Evolutionary conservation across 768 basidiomycete species (phyloP).

Genomic region (Leccinellum rugosiceps): DNA sequence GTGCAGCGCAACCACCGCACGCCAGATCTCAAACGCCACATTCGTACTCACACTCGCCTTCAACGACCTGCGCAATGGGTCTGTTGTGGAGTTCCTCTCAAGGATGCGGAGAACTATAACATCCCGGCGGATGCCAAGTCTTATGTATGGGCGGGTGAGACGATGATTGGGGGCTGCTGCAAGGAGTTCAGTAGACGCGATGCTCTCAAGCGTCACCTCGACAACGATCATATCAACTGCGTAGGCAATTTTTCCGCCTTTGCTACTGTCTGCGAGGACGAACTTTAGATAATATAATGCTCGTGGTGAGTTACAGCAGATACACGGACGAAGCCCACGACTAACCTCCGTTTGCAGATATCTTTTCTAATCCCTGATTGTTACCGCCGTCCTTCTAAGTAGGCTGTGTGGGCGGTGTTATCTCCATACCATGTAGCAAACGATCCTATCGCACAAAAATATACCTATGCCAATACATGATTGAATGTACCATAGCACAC

Average conservation of each 20-base stretch:
- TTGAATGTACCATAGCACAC: constrained; percentile 16
- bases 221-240: constrained; percentile 34
- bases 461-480: constrained; percentile 14
- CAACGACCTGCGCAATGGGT: constrained; percentile 36
- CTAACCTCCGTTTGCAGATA: constrained; percentile 7
- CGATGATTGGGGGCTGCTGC: constrained; percentile 38
- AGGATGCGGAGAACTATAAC: constrained; percentile 21
- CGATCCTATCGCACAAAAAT: neutral
- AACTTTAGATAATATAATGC: constrained; percentile 8
- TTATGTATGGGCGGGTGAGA: constrained; percentile 27
- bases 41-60: constrained; percentile 47
- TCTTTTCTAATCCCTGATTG: neutral
- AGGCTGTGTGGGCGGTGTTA: constrained; percentile 8
- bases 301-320: constrained; percentile 4
- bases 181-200: constrained; percentile 38
- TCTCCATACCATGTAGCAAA: constrained; percentile 13
- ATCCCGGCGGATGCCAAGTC: constrained; percentile 22
- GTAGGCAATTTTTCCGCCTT: constrained; percentile 32
- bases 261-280: constrained; percentile 26
- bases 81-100: constrained; percentile 34
- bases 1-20: constrained; percentile 47
- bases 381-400: constrained; percentile 1
- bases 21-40: constrained; percentile 59
- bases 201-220: constrained; percentile 40
- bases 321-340: neutral